Conservation (phyloP, 106 monocot species). For the Cymbidium sinense region DNA sequence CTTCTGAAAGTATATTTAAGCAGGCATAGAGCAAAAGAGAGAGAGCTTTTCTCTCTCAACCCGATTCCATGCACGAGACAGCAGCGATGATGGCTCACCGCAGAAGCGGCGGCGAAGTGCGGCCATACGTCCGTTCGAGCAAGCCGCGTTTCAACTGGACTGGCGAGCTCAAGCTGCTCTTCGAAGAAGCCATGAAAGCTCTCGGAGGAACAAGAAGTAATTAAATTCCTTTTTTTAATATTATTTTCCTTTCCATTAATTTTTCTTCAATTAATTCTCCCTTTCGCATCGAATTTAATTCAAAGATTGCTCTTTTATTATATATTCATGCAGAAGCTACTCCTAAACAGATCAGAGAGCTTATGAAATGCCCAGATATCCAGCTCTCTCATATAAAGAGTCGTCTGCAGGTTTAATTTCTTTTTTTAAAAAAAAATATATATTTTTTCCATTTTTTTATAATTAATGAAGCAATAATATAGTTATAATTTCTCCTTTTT, state of each 20-base stretch:
- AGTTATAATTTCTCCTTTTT: background rate
- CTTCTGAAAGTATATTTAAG: background rate
- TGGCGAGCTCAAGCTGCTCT: slow-evolving; percentile 6
- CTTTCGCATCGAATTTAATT: background rate
- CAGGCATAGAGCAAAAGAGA: background rate
- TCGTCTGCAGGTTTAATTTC: slow-evolving; percentile 4
- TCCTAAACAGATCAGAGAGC: slow-evolving; percentile 7
- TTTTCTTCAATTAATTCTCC: no score
- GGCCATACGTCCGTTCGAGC: slow-evolving; percentile 8
- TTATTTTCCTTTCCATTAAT: no score
- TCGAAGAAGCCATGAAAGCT: slow-evolving; percentile 2
- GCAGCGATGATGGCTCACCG: background rate
- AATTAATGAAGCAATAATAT: background rate
- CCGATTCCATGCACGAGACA: slow-evolving; percentile 2
- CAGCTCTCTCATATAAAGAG: slow-evolving; percentile 12
- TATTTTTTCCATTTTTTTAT: background rate
- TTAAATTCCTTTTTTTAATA: background rate
- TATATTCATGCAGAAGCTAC: background rate
- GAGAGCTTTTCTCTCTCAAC: background rate
- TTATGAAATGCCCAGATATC: slow-evolving; percentile 8
- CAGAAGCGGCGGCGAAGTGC: slow-evolving; percentile 11
- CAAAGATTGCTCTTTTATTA: background rate
- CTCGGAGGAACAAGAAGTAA: slow-evolving; percentile 11
- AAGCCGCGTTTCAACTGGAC: slow-evolving; percentile 13
- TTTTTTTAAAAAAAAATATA: background rate